Conservation (phyloP, 2,329 filamentous ascomycete species). For the Diaporthe batatas region DNA sequence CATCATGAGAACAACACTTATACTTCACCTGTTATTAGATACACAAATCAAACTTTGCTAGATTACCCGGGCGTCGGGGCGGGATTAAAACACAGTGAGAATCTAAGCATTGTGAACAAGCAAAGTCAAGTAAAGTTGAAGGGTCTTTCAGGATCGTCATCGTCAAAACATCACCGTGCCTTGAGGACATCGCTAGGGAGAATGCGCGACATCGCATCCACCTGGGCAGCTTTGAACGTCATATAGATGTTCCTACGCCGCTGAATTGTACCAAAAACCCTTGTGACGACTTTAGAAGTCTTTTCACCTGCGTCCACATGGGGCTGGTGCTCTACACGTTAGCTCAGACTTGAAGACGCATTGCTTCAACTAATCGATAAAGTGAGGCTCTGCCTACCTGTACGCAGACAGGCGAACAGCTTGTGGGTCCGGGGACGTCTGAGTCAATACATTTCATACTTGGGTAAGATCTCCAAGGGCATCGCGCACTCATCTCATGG, state of each 20-base stretch:
- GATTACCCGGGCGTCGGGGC: not conserved
- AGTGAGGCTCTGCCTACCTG: not conserved
- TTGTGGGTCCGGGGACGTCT: too few species aligned
- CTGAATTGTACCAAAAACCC: not conserved
- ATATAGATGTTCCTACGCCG: not conserved
- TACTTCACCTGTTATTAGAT: not conserved
- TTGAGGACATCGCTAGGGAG: not conserved
- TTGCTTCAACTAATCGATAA: not conserved
- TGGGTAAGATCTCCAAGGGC: not conserved
- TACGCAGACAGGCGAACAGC: not conserved
- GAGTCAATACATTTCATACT: constrained; percentile 8
- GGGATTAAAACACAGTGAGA: not conserved
- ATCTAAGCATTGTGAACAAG: not conserved
- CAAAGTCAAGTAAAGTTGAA: constrained; percentile 1
- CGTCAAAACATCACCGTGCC: not conserved
- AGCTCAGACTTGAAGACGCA: not conserved
- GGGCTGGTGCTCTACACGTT: not conserved
- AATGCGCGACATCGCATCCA: not conserved
- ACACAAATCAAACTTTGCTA: constrained; percentile 4
- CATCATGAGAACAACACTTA: not conserved
- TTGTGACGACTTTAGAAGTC: not conserved
- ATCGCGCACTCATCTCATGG: not conserved
- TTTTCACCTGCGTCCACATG: not conserved
- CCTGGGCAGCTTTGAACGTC: not conserved
- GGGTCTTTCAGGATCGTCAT: not conserved